These are phyloP conservation scores for Mycena albidolilacea DNA, from an alignment of 768 basidiomycete genomes.

Conservation along the genomic window DNA sequence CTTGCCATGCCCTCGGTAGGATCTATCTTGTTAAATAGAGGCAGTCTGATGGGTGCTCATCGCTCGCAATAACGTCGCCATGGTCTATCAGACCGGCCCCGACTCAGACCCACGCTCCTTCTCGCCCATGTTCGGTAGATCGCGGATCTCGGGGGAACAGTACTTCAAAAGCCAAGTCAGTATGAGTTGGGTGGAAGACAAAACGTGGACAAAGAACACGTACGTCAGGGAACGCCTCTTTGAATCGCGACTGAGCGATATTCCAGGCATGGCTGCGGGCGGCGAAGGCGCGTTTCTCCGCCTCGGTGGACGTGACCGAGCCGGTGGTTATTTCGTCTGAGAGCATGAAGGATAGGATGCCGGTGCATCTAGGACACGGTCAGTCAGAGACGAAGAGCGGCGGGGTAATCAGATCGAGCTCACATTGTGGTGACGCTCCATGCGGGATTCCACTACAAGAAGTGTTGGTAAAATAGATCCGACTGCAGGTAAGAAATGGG, in stretches of 20 bases:
- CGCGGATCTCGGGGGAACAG: conserved; percentile 73
- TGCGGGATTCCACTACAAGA: conserved; percentile 89
- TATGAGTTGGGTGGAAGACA: conserved; percentile 8
- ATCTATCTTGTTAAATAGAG: no score
- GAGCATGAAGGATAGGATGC: conserved; percentile 96
- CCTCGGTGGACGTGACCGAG: conserved; percentile 83
- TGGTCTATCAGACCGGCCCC: not conserved
- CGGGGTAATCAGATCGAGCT: conserved; percentile 48
- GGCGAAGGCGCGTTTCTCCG: conserved; percentile 85
- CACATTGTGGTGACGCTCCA: conserved; percentile 97
- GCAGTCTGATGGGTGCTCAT: not conserved
- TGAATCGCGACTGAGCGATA: conserved; percentile 81
- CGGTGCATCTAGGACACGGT: conserved; percentile 77
- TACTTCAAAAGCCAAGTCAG: conserved; percentile 64
- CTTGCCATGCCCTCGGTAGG: no score
- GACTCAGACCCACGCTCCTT: conserved; percentile 63
- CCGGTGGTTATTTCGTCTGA: conserved; percentile 98
- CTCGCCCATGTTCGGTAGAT: conserved; percentile 95
- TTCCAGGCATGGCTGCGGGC: conserved; percentile 90
- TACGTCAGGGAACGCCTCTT: conserved; percentile 91
- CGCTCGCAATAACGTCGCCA: not conserved
- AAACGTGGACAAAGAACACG: conserved; percentile 25
- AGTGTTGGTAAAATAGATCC: not conserved
- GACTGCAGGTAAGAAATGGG: conserved; percentile 16
- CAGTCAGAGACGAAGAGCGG: not conserved